A percentile compares a stretch with the other conserved stretches of the same genome.
Evolutionary conservation across 495 filamentous ascomycete genomes (phyloP).

Genomic region (Penicillium steckii): DNA sequence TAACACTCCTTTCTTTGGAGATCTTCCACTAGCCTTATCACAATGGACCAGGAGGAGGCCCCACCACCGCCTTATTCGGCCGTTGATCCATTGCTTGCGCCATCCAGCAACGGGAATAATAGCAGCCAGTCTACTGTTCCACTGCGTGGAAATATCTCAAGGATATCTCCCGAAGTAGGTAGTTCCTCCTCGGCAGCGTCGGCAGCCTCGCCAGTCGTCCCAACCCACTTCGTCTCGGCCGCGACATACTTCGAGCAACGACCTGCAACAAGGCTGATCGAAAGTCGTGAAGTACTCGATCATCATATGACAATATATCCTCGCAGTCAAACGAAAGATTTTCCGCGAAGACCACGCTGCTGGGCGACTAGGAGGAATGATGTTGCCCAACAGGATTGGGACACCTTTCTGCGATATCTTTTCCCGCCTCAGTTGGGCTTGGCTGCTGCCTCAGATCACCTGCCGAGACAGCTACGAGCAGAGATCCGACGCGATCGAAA

Average conservation of each 20-base stretch:
- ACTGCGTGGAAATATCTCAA: conserved; percentile 19
- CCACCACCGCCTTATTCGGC: conserved; percentile 48
- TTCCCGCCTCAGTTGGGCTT: conserved; percentile 43
- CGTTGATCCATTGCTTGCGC: conserved; percentile 37
- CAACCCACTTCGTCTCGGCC: conserved; percentile 42
- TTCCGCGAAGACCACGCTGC: conserved; percentile 45
- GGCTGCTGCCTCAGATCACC: conserved; percentile 38
- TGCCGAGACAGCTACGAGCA: conserved; percentile 40
- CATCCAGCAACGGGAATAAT: conserved; percentile 24
- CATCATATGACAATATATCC: conserved; percentile 47
- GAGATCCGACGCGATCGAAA: conserved; percentile 45
- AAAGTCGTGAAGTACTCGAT: conserved; percentile 26
- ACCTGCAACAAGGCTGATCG: conserved; percentile 25
- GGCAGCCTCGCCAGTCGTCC: conserved; percentile 14
- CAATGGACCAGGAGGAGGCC: conserved; percentile 44
- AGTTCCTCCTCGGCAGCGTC: conserved; percentile 16
- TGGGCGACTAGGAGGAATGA: conserved; percentile 38
- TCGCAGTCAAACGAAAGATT: conserved; percentile 45
- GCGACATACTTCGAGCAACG: conserved; percentile 47
- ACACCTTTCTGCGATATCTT: conserved; percentile 48
- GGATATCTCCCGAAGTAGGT: conserved; percentile 12
- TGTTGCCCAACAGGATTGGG: conserved; percentile 50
- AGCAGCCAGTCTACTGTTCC: conserved; percentile 16
- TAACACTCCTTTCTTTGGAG: not conserved
- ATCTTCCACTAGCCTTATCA: not conserved